Evolutionary conservation across 2,329 filamentous ascomycete species (phyloP).

Genomic region (Leptographium galeiforme): DNA sequence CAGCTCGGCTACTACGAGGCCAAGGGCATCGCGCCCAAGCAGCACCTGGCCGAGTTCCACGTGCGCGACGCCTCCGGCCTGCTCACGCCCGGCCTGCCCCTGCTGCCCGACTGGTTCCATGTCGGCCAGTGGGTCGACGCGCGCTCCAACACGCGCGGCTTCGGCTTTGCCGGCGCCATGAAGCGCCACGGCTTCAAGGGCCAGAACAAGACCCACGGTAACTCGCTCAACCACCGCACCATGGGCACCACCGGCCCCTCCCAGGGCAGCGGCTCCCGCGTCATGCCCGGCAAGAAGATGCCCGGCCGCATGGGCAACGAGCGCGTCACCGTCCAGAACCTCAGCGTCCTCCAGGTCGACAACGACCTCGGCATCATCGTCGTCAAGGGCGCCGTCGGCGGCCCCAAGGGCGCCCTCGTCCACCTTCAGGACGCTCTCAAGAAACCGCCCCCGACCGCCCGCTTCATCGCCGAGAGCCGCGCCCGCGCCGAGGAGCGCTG

Average conservation of each 20-base stretch:
- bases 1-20: conserved; percentile 78
- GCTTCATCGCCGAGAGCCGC: conserved; percentile 33
- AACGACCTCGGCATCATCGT: conserved; percentile 76
- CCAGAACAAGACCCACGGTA: conserved; percentile 87
- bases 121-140: conserved; percentile 86
- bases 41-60: conserved; percentile 72
- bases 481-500: conserved; percentile 31
- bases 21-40: conserved; percentile 71
- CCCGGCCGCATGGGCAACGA: conserved; percentile 88
- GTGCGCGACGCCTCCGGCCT: conserved; percentile 64
- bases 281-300: conserved; percentile 96
- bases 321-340: conserved; percentile 78
- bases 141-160: conserved; percentile 64
- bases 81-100: conserved; percentile 57
- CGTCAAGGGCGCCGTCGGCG: conserved; percentile 74
- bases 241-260: conserved; percentile 82
- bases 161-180: conserved; percentile 96
- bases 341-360: conserved; percentile 81
- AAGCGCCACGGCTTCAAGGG: conserved; percentile 85
- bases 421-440: conserved; percentile 83
- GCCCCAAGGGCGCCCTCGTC: conserved; percentile 76
- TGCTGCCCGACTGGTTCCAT: conserved; percentile 83
- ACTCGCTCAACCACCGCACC: conserved; percentile 83
- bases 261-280: conserved; percentile 84
- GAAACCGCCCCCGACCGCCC: conserved; percentile 48